Percentiles rank a stretch among this genome's conserved stretches.
phyloP scores from a whole-genome alignment of 2,329 filamentous ascomycete genomes.

The Macroventuria anomochaeta region DNA sequence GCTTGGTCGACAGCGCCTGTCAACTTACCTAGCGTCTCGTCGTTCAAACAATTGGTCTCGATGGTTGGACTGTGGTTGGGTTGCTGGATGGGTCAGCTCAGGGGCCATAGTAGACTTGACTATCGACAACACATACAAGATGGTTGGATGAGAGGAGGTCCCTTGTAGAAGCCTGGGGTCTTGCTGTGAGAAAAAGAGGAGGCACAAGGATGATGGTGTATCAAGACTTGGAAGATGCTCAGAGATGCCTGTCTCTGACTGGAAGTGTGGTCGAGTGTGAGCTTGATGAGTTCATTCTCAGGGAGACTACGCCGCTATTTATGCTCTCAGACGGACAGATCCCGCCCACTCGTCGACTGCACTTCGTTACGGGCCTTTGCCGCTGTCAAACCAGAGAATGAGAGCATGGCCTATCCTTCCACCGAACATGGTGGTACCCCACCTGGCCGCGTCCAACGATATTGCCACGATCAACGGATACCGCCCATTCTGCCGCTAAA shows the following conservation, averaged over 20 bases:
- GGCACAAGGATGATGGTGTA: constrained; percentile 34
- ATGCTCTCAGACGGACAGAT: constrained; percentile 43
- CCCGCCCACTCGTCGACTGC: constrained; percentile 32
- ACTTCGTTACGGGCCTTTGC: constrained; percentile 38
- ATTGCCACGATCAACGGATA: constrained; percentile 53
- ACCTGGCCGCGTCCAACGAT: constrained; percentile 53
- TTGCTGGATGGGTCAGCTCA: constrained; percentile 36
- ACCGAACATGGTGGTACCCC: constrained; percentile 51
- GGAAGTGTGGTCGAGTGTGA: constrained; percentile 36
- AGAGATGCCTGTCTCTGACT: constrained; percentile 34
- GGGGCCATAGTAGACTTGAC: constrained; percentile 33
- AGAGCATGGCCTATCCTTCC: constrained; percentile 48
- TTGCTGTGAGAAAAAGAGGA: constrained; percentile 26
- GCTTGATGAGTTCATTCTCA: constrained; percentile 36
- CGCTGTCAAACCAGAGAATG: constrained; percentile 46
- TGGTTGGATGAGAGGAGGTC: constrained; percentile 42
- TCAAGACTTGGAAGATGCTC: constrained; percentile 40
- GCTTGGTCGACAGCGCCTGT: constrained; percentile 38
- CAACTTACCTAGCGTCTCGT: constrained; percentile 39
- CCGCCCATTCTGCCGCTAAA: constrained; percentile 53
- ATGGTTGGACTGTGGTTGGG: constrained; percentile 19
- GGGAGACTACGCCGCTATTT: constrained; percentile 48
- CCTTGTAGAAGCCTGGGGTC: constrained; percentile 18
- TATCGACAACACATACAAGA: constrained; percentile 37
- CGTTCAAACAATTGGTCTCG: constrained; percentile 27